phyloP scores from a whole-genome alignment of 139 green algal genomes.

The Tetratostichococcus sp. region DNA sequence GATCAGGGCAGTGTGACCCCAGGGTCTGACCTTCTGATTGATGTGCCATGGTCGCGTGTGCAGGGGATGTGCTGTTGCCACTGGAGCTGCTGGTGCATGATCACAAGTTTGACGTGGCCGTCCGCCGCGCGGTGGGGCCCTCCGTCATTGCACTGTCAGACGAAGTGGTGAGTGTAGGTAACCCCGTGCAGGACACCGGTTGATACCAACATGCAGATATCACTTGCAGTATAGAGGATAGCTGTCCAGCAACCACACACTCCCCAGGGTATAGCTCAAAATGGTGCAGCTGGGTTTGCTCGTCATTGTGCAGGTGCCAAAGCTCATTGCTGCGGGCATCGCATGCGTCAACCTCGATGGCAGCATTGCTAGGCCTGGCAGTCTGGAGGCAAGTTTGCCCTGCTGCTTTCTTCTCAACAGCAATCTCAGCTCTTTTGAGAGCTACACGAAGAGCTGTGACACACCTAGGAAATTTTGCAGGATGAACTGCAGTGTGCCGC shows the following conservation, averaged over 20 bases:
- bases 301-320: not conserved
- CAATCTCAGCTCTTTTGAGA: not conserved
- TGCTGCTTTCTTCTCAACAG: not conserved
- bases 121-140: not conserved
- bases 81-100: not conserved
- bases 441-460: no score
- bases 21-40: no score
- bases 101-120: not conserved
- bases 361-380: not conserved
- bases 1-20: no score
- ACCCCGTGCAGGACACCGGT: no score
- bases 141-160: not conserved
- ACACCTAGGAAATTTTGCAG: no score
- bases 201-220: no score
- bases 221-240: no score
- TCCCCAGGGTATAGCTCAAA: no score
- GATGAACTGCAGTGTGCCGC: no score
- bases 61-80: not conserved
- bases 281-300: not conserved
- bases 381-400: not conserved
- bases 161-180: no score
- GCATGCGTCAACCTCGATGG: not conserved
- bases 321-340: not conserved
- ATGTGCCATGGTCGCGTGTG: no score
- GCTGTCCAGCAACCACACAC: no score